A percentile compares a stretch with the other conserved stretches of the same genome.
These are phyloP conservation scores for Linanthus parryae DNA, from an alignment of 148 eudicot genomes.

Conservation along the genomic window DNA sequence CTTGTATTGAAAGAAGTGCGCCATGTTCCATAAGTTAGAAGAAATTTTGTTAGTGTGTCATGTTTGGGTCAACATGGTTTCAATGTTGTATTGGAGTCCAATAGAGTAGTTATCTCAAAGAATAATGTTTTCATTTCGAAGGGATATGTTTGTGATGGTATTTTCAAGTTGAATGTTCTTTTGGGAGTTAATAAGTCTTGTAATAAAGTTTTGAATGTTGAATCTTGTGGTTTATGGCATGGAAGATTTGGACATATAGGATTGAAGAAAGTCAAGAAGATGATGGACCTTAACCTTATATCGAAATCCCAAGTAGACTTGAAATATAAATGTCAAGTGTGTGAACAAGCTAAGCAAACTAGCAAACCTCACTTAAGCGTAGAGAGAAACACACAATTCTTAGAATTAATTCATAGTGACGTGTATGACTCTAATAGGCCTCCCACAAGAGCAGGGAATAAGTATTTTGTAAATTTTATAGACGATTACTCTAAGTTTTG, in stretches of 20 bases:
- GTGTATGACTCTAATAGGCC: slow-evolving; percentile 2
- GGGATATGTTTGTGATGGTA: not conserved
- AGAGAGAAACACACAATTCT: not conserved
- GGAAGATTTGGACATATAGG: not conserved
- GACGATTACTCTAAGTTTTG: not conserved
- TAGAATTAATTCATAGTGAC: not conserved
- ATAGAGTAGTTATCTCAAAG: not conserved
- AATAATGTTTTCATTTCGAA: not conserved
- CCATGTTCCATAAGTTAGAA: not conserved
- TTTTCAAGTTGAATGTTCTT: not conserved
- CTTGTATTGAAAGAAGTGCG: not conserved
- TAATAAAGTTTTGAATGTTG: not conserved
- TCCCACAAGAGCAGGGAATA: slow-evolving; percentile 1
- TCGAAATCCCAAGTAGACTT: not conserved
- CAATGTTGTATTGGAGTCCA: no score
- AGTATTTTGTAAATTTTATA: not conserved
- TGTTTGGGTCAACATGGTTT: no score
- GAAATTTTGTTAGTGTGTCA: not conserved
- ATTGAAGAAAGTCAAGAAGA: not conserved
- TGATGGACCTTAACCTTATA: not conserved
- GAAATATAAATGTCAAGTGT: not conserved
- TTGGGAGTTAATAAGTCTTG: not conserved
- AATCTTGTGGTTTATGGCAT: not conserved
- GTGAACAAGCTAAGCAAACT: not conserved
- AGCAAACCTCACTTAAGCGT: not conserved